Base-by-base conservation (phyloP, 2,329 filamentous ascomycete genomes). In the Epicoccum nigrum region DNA sequence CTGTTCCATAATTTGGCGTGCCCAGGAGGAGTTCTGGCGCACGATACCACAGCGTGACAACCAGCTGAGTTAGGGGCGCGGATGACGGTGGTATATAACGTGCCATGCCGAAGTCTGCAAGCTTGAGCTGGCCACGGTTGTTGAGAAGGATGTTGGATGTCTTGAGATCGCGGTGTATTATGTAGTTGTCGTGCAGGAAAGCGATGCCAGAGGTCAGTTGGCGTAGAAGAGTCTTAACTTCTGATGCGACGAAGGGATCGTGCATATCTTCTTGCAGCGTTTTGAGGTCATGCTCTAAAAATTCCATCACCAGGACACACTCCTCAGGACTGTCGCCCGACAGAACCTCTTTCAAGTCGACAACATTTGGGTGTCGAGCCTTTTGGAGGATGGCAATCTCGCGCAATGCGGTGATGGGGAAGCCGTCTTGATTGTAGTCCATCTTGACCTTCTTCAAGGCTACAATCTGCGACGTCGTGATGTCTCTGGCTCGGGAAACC, bases 71-170 rank as follows among this genome's bases (percentile, higher is more conserved):
- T 54, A 97, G 82, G 0, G 86, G 80, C 4, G 93, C 92, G 62
- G 90, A 86, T 4, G 61, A 32, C 2, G 69, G 67, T 42, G 89
- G 89, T 48, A 89, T 89, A 76, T 94, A 94, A 21, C 94, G 85
- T 3, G 94, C 93, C 91, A 99, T 97, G 72, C 94, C 94, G 70
- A 99, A 99, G 75, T 99, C 94, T 54, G 94, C 94, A 58, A 99
- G 87, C 75, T 97, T 97, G 74, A 99, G 87, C 71, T 89, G 87
- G 37, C 94, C 94, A 37, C 92, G 89, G 78, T 97, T 97, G 78
- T 91, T 95, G 76, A 99, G 88, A 38, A 99, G 86, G 38, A 99
- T 86, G 33, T 72, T 73, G 4, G 67, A 70, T 3, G 70, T 73
- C 34, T 73, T 74, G 19, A 72, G 65, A 53, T 73, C 70, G n/a